Conservation (phyloP, 2,329 filamentous ascomycete genomes). For the Phoma herbarum region DNA sequence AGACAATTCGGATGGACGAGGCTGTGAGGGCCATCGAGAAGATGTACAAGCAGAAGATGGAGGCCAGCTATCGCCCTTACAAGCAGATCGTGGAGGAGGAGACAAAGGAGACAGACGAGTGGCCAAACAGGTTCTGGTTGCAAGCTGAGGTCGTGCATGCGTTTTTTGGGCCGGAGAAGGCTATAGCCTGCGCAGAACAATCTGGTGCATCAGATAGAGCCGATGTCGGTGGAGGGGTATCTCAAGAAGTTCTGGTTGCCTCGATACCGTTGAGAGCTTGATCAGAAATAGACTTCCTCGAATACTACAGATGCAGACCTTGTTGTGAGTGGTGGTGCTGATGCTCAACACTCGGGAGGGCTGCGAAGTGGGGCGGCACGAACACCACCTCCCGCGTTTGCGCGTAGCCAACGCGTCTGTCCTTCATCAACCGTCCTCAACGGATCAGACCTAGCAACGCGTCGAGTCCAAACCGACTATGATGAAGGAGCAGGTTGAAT, state of each 20-base stretch:
- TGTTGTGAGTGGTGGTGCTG: neutral
- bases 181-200: neutral
- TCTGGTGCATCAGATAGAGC: neutral
- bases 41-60: too few species aligned
- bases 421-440: neutral
- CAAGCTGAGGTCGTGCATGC: neutral
- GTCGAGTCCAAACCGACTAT: neutral
- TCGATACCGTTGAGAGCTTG: neutral
- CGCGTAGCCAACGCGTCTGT: neutral
- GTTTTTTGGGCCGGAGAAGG: neutral
- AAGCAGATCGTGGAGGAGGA: neutral
- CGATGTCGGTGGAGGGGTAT: neutral
- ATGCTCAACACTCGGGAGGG: neutral
- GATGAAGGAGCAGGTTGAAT: neutral
- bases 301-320: neutral
- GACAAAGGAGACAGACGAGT: neutral
- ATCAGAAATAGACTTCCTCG: neutral
- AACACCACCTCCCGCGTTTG: neutral
- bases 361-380: neutral
- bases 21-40: too few species aligned
- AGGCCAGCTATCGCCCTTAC: neutral
- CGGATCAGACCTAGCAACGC: neutral
- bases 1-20: too few species aligned
- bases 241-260: neutral
- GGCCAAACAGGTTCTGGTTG: neutral